Evolutionary conservation across 352 stramenopile species (phyloP), one percentile per base, ranked within the genome.

Genomic region (Thraustotheca clavata): DNA sequence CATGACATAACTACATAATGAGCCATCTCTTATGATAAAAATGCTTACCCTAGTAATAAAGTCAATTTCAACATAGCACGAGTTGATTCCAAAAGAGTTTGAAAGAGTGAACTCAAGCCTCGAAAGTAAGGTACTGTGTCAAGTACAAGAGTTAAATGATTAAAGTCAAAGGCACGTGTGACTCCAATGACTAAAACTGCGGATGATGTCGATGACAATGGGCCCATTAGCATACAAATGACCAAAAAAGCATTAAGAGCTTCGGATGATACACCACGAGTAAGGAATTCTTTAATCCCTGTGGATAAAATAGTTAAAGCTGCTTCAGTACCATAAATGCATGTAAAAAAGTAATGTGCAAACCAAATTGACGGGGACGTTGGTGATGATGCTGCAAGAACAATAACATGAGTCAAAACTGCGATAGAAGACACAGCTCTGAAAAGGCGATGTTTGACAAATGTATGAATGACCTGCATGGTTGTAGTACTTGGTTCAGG

Each of bases 111-210:
- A 27, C 57, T 65, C 57, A 65, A 26, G 16, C 57, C 57, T 11
- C 78, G 73, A 59, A 93, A 75, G 24, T 81, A 77, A 18, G 75
- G 71, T 65, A 86, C 85, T 0, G 75, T 70, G 59, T 93, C 83
- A 3, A 93, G 70, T 0, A 90, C 81, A 11, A 91, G 57, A n/a
- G 81, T 82, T 0, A 93, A 75, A 60, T 93, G 81, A 26, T 88
- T 88, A 62, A 91, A 91, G 60, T 93, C 84, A 40, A 93, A 90
- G 3, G 81, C 82, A 16, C 83, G 67, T 3, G 80, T 87, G 72
- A 90, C 87, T 0, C 83, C 81, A 8, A 91, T 69, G n/a, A 93
- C 76, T 1, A 93, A 69, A 0, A 91, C 41, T 7, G 87, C 76
- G 0, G 82, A 76, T 0, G 80, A 90, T 49, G 79, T 35, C 0